Conservation (phyloP, 1,284 basidiomycete species). For the Wallemia mellicola region DNA sequence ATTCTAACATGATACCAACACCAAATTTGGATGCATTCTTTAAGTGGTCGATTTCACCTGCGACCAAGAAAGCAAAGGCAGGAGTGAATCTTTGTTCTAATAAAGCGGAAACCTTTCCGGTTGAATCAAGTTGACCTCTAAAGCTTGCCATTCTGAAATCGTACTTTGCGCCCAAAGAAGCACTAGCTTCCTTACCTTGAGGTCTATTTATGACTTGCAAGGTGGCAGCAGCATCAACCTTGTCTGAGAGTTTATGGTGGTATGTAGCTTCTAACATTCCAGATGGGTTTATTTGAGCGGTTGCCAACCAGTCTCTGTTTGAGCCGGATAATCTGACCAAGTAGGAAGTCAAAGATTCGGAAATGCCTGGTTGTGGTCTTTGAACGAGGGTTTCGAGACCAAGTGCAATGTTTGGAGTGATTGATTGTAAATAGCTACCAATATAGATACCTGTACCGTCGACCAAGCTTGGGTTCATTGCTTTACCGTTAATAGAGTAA, state of each 20-base stretch:
- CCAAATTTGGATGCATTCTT: constrained; percentile 88
- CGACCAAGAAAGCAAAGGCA: constrained; percentile 72
- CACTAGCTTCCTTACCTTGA: constrained; percentile 47
- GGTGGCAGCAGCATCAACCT: constrained; percentile 95
- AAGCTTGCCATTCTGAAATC: constrained; percentile 82
- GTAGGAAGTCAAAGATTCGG: constrained; percentile 54
- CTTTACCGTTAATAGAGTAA: constrained; percentile 62
- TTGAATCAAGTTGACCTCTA: constrained; percentile 68
- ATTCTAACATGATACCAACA: constrained; percentile 82
- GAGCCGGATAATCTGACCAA: constrained; percentile 53
- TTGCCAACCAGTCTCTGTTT: constrained; percentile 58
- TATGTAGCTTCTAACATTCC: constrained; percentile 78
- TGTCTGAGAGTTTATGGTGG: constrained; percentile 82
- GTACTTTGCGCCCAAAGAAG: constrained; percentile 83
- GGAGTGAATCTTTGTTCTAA: constrained; percentile 90
- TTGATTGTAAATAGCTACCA: constrained; percentile 76
- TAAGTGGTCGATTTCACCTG: constrained; percentile 94
- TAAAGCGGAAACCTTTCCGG: constrained; percentile 74
- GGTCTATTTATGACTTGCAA: constrained; percentile 52
- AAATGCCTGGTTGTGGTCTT: constrained; percentile 33
- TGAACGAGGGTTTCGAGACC: constrained; percentile 78
- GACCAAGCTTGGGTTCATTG: constrained; percentile 66
- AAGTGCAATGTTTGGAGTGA: constrained; percentile 66
- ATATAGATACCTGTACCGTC: constrained; percentile 86
- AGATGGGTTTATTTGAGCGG: constrained; percentile 54